These are phyloP conservation scores for Haplographium delicatum DNA, from an alignment of 495 filamentous ascomycete genomes.

Conservation along the genomic window DNA sequence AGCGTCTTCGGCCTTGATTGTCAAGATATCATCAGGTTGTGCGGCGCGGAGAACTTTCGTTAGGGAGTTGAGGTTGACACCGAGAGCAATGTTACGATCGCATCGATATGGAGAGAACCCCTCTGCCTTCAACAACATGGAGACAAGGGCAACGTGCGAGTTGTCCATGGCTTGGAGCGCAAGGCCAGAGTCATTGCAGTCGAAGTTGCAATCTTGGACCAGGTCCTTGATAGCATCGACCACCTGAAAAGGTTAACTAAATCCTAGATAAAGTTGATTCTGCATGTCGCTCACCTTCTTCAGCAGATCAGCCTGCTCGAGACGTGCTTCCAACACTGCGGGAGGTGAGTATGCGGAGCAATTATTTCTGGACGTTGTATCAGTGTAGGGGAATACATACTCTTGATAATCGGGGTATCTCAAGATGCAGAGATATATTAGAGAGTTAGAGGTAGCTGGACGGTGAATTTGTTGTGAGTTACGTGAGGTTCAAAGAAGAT, in stretches of 20 bases:
- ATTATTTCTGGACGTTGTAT: too few species aligned
- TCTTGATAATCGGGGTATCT: too few species aligned
- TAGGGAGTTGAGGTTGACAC: constrained; percentile 92
- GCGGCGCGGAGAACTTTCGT: constrained; percentile 96
- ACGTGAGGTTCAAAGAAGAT: too few species aligned
- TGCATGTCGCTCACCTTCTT: constrained; percentile 68
- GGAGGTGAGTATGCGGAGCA: too few species aligned
- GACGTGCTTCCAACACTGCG: constrained; percentile 90
- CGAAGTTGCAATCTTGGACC: constrained; percentile 99
- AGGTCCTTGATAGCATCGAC: constrained; percentile 99
- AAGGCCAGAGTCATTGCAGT: constrained; percentile 99
- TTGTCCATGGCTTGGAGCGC: constrained; percentile 99
- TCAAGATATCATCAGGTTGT: constrained; percentile 91
- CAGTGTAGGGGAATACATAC: too few species aligned
- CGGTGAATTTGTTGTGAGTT: too few species aligned
- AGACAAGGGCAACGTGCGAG: constrained; percentile 97
- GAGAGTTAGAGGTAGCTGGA: too few species aligned
- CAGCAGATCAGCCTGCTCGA: constrained; percentile 89
- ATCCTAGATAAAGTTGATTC: not conserved
- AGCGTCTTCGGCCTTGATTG: constrained; percentile 94
- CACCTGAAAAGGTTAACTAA: constrained; percentile 50
- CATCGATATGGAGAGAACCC: constrained; percentile 96
- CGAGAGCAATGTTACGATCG: constrained; percentile 97
- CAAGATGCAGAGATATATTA: too few species aligned
- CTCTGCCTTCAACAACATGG: constrained; percentile 96